Evolutionary conservation across 495 filamentous ascomycete species (phyloP), one percentile per base, ranked within the genome.

Genomic region (Neurospora tetraspora): DNA sequence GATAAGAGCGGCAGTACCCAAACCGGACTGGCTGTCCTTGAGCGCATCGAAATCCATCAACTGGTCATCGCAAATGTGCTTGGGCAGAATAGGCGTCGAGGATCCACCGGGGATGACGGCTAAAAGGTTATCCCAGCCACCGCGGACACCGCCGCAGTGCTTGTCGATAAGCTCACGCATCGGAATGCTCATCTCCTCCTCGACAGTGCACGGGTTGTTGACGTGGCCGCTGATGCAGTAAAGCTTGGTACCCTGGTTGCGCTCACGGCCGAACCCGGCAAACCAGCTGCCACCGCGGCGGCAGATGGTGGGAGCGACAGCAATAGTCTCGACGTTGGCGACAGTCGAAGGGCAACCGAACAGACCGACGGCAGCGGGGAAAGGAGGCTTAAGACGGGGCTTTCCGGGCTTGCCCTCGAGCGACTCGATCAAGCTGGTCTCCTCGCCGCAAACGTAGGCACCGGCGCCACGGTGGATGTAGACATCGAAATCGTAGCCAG

Each of bases 221-320:
- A 99, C 96, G 82, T 98, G 93, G 34, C 96, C 96, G 42, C 94
- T 97, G 83, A 99, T 98, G 85, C 94, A 97, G 89, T 92, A 99
- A 42, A 99, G 90, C 87, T 99, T 99, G 61, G 96, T 99, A 80
- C 96, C 96, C 71, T 91, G 86, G 83, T 99, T 99, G 76, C 94
- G 91, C 83, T 98, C 94, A 72, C 96, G 94, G 40, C 96, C 96
- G 79, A 98, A 97, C 18, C 85, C 84, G 70, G 91, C 91, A 83
- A 99, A 99, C 96, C 96, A 99, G 83, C 77, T 92, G 69, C 89
- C 91, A 74, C 96, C 96, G 78, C 96, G 90, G 74, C 96, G 92
- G 85, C 94, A 93, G 80, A 99, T 99, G 45, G 96, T 98, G 7
- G 96, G 96, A 39, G 93, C 93, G 12, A 99, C 96, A 70, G 96